These are phyloP conservation scores for Amanita pseudoporphyria DNA, from an alignment of 768 basidiomycete species.

Conservation along the genomic window DNA sequence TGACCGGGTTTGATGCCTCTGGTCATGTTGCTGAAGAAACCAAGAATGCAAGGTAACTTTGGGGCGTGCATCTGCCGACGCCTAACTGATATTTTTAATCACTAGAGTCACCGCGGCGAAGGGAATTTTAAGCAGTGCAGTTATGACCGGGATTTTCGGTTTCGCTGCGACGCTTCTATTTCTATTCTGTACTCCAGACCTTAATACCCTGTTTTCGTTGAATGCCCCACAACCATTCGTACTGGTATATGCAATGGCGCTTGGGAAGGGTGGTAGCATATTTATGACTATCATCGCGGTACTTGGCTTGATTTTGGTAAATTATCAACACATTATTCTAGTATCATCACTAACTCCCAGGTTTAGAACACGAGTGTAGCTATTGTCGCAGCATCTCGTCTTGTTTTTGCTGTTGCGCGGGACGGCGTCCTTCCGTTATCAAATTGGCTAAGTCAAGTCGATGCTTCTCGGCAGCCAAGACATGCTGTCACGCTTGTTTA, in stretches of 20 bases:
- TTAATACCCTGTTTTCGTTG: constrained; percentile 65
- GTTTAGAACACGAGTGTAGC: constrained; percentile 76
- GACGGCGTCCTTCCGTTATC: constrained; percentile 86
- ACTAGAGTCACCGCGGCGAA: constrained; percentile 65
- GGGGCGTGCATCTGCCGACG: neutral
- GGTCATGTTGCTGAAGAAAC: constrained; percentile 88
- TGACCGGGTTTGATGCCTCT: constrained; percentile 88
- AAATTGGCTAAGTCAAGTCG: constrained; percentile 72
- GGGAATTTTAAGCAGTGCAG: constrained; percentile 70
- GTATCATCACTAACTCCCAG: neutral
- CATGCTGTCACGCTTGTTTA: constrained; percentile 87
- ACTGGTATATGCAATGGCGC: constrained; percentile 73
- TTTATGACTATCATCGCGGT: constrained; percentile 86
- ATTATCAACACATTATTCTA: constrained; percentile 11
- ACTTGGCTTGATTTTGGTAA: constrained; percentile 75
- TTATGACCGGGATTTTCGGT: constrained; percentile 73
- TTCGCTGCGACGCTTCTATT: constrained; percentile 74
- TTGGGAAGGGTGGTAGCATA: constrained; percentile 69
- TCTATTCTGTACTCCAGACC: constrained; percentile 76
- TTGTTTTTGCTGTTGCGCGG: constrained; percentile 90
- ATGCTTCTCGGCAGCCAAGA: constrained; percentile 59
- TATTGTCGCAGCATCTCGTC: constrained; percentile 80
- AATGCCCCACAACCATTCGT: constrained; percentile 89
- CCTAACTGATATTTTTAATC: constrained; percentile 3
- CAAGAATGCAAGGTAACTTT: constrained; percentile 56